These are phyloP conservation scores for Hirsutella thompsonii DNA, from an alignment of 2,329 filamentous ascomycete genomes.

Conservation along the genomic window DNA sequence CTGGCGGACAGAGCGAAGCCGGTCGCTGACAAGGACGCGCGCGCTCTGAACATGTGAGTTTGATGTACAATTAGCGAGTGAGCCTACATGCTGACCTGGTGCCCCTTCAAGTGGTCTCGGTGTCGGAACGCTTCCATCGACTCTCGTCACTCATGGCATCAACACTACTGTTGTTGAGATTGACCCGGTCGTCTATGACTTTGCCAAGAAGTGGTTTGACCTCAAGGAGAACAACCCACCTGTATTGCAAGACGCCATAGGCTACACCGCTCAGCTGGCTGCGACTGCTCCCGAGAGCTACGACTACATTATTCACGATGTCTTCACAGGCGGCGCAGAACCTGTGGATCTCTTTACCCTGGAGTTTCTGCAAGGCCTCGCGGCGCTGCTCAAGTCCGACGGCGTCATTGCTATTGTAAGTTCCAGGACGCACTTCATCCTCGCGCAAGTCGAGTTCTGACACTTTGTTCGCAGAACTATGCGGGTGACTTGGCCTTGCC, in stretches of 20 bases:
- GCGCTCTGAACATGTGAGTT: slow-evolving; percentile 72
- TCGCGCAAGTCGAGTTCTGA: not conserved
- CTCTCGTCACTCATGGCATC: slow-evolving; percentile 76
- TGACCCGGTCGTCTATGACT: slow-evolving; percentile 77
- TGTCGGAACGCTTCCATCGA: slow-evolving; percentile 81
- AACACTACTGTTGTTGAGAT: slow-evolving; percentile 92
- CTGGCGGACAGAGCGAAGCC: slow-evolving; percentile 51
- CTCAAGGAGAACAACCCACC: slow-evolving; percentile 65
- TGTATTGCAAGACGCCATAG: slow-evolving; percentile 71
- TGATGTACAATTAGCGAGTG: not conserved
- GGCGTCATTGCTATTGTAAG: slow-evolving; percentile 81
- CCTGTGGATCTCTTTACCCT: slow-evolving; percentile 78
- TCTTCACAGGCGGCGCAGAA: slow-evolving; percentile 93
- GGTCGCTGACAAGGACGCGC: slow-evolving; percentile 51
- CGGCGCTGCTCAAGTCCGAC: slow-evolving; percentile 57
- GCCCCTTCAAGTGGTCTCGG: slow-evolving; percentile 57
- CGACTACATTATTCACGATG: slow-evolving; percentile 93
- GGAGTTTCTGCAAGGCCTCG: slow-evolving; percentile 65
- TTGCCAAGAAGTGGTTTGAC: slow-evolving; percentile 71
- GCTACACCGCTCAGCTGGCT: slow-evolving; percentile 42
- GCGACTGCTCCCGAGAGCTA: slow-evolving; percentile 38
- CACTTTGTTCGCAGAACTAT: slow-evolving; percentile 55
- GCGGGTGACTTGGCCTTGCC: slow-evolving; percentile 75
- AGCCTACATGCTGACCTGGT: not conserved
- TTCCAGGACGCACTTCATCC: not conserved